Percentiles rank a stretch among this genome's conserved stretches.
phyloP scores from a whole-genome alignment of 805 yeast genomes.

The Kazachstania africana region DNA sequence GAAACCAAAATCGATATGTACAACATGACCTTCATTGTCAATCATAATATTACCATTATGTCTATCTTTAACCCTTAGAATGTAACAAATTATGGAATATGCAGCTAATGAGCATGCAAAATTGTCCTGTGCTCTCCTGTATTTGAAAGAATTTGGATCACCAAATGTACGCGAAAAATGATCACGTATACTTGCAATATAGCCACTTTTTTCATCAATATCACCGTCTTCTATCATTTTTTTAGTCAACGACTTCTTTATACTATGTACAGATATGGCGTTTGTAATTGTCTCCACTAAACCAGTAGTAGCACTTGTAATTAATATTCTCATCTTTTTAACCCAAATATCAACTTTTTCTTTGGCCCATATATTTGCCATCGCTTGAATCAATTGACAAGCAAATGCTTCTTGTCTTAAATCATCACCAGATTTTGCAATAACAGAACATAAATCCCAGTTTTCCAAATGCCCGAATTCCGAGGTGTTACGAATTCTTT shows the following conservation, averaged over 20 bases:
- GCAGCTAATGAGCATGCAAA: slow-evolving; percentile 84
- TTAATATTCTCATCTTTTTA: slow-evolving; percentile 80
- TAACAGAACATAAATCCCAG: slow-evolving; percentile 93
- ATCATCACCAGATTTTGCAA: slow-evolving; percentile 94
- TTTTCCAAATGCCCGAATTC: slow-evolving; percentile 75
- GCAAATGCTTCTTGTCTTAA: slow-evolving; percentile 96
- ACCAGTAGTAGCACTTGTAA: slow-evolving; percentile 85
- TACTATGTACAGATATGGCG: slow-evolving; percentile 87
- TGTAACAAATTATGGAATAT: slow-evolving; percentile 80
- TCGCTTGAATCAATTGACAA: slow-evolving; percentile 80
- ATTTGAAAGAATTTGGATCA: slow-evolving; percentile 37
- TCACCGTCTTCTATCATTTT: slow-evolving; percentile 55
- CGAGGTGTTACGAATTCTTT: slow-evolving; percentile 66
- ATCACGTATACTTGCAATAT: slow-evolving; percentile 64
- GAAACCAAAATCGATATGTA: slow-evolving; percentile 93
- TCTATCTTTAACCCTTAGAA: slow-evolving; percentile 87
- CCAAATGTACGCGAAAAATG: slow-evolving; percentile 77
- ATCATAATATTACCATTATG: slow-evolving; percentile 97
- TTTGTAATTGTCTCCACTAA: slow-evolving; percentile 92
- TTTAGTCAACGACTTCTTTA: slow-evolving; percentile 82
- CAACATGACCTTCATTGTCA: slow-evolving; percentile 89
- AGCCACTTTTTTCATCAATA: slow-evolving; percentile 44
- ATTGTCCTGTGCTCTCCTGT: slow-evolving; percentile 67
- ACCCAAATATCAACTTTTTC: slow-evolving; percentile 75
- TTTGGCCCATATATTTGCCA: slow-evolving; percentile 73